Conservation (phyloP, 2,329 filamentous ascomycete genomes). For the Rhinocladiella mackenziei region DNA sequence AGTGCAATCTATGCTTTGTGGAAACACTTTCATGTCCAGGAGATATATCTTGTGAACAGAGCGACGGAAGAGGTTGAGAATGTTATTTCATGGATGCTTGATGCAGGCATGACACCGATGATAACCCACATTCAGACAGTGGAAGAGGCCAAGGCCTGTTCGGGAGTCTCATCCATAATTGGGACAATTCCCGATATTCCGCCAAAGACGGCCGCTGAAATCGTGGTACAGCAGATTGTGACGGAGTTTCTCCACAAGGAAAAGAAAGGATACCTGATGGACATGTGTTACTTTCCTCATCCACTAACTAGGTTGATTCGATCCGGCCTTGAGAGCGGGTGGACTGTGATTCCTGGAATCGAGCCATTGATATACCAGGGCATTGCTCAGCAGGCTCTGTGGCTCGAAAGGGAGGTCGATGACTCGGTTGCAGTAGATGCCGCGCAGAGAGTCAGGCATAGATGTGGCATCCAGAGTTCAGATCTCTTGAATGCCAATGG, state of each 20-base stretch:
- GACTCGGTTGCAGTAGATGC: no score
- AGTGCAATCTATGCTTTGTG: slow-evolving; percentile 70
- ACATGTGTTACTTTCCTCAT: slow-evolving; percentile 77
- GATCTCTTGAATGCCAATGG: no score
- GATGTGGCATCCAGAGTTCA: no score
- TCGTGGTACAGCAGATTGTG: slow-evolving; percentile 35
- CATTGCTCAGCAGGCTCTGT: slow-evolving; percentile 59
- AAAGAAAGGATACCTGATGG: slow-evolving; percentile 64
- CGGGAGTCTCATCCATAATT: slow-evolving; percentile 63
- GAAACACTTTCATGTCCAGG: slow-evolving; percentile 61
- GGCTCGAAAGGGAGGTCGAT: slow-evolving; percentile 65
- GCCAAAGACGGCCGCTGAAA: slow-evolving; percentile 56
- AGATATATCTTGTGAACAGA: slow-evolving; percentile 73
- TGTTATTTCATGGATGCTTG: slow-evolving; percentile 59
- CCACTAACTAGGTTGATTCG: slow-evolving; percentile 63
- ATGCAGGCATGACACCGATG: slow-evolving; percentile 54
- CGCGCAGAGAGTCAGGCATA: no score
- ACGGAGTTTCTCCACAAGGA: slow-evolving; percentile 35
- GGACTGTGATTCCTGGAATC: slow-evolving; percentile 69
- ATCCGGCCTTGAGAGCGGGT: slow-evolving; percentile 58
- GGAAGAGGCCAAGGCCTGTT: slow-evolving; percentile 54
- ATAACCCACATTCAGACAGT: slow-evolving; percentile 59
- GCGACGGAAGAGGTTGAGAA: slow-evolving; percentile 62
- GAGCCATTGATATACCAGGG: slow-evolving; percentile 75
- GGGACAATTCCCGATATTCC: slow-evolving; percentile 71